phyloP scores from a whole-genome alignment of 768 basidiomycete species.

The Exidia glandulosa region DNA sequence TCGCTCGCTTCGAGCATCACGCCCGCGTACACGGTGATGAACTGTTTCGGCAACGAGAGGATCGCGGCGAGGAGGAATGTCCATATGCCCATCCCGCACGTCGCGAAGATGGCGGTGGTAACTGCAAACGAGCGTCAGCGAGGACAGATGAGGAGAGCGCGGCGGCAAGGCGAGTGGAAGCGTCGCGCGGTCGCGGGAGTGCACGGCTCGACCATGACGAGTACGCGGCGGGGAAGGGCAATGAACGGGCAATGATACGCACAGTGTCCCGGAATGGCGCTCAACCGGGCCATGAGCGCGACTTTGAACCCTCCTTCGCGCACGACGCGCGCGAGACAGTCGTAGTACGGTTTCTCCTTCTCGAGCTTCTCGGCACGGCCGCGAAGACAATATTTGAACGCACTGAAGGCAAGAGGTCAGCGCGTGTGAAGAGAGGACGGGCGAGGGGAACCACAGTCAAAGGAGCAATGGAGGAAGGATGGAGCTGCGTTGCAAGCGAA shows the following conservation, averaged over 20 bases:
- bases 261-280: conserved; percentile 84
- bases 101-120: conserved; percentile 78
- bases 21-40: conserved; percentile 85
- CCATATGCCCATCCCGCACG: conserved; percentile 78
- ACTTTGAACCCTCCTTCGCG: conserved; percentile 84
- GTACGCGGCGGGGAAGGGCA: background rate
- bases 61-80: conserved; percentile 71
- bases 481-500: too few relatives aligned
- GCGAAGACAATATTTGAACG: conserved; percentile 73
- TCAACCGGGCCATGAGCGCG: conserved; percentile 63
- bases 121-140: conserved; percentile 30
- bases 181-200: too few relatives aligned
- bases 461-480: too few relatives aligned
- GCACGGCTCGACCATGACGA: too few relatives aligned
- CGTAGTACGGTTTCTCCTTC: conserved; percentile 33
- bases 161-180: too few relatives aligned
- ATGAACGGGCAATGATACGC: conserved; percentile 23
- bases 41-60: conserved; percentile 81
- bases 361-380: conserved; percentile 68
- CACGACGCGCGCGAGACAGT: conserved; percentile 45
- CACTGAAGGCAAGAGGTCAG: conserved; percentile 28
- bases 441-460: too few relatives aligned
- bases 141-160: background rate
- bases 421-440: background rate
- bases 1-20: conserved; percentile 48